Base-by-base conservation (phyloP, 2,329 filamentous ascomycete genomes). In the Aureobasidium pullulans region DNA sequence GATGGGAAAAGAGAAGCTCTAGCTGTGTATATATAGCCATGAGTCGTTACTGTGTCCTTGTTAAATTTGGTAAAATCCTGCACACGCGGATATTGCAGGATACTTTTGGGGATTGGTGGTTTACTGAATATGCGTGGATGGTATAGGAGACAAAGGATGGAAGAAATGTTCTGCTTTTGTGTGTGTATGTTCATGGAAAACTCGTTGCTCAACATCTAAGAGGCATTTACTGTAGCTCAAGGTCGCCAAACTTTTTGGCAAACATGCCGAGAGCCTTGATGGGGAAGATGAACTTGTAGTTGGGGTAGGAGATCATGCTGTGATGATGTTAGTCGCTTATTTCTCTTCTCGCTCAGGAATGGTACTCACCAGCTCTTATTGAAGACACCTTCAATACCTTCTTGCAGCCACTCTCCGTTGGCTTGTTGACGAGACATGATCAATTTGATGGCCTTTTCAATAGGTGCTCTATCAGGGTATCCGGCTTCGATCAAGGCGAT, bases 251-350 rank as follows among this genome's bases (percentile, higher is more conserved):
- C 63, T 80, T 83, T 66, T 78, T 81, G 4, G 87, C 84, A 78
- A 90, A 99, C 84, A 96, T 87, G 5, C 94, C 94, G 64, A 99
- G 73, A 1, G 94, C 94, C 76, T 95, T 96, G 71, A 97, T 88
- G 1, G 93, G 86, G 74, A 96, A 99, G 61, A 88, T 89, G 72
- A 96, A 94, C 78, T 97, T 99, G 80, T 99, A 99, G 79, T 99
- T 99, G 44, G 93, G 93, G 70, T 99, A 99, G 0, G 90, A 94
- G 65, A 99, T 99, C 90, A 96, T 97, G 79, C 85, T 86, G 67
- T 61, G 69, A 62, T 71, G 67, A 13, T 47, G 28, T 50, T 19
- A 57, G 53, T 34, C 11, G n/a, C 29, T 23, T 44, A 19, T 16
- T 9, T 16, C 31, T 13, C n/a, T 3, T 11, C 4, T 43, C 28